Percentiles rank a stretch among this genome's conserved stretches.
Conservation (phyloP, 2,329 filamentous ascomycete species). For the Cordyceps javanica region DNA sequence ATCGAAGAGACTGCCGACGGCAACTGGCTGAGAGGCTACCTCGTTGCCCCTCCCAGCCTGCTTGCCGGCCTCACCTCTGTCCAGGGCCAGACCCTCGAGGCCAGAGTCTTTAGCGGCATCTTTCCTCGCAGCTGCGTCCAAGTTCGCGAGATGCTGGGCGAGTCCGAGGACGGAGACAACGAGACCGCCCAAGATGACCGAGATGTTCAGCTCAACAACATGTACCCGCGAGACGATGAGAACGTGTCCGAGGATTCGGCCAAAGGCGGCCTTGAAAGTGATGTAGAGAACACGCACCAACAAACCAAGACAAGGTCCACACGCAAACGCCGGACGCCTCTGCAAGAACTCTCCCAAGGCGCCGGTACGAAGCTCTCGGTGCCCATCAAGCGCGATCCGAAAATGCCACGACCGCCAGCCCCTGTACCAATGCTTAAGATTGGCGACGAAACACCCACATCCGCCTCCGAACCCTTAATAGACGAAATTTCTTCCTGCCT, state of each 20-base stretch:
- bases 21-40: slow-evolving; percentile 90
- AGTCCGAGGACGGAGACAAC: slow-evolving; percentile 51
- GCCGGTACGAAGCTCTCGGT: slow-evolving; percentile 38
- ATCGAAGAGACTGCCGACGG: slow-evolving; percentile 93
- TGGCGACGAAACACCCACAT: slow-evolving; percentile 92
- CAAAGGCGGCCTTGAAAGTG: slow-evolving; percentile 45
- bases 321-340: slow-evolving; percentile 23
- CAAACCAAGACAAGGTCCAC: slow-evolving; percentile 17
- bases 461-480: slow-evolving; percentile 79
- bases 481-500: slow-evolving; percentile 97
- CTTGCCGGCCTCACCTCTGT: slow-evolving; percentile 85
- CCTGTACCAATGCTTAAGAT: slow-evolving; percentile 97
- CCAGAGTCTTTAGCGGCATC: slow-evolving; percentile 96
- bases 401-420: slow-evolving; percentile 72
- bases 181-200: slow-evolving; percentile 32
- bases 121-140: slow-evolving; percentile 94
- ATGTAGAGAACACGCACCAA: slow-evolving; percentile 28
- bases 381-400: slow-evolving; percentile 53
- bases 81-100: slow-evolving; percentile 89
- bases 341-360: slow-evolving; percentile 34
- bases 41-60: slow-evolving; percentile 88
- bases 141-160: slow-evolving; percentile 84
- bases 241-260: slow-evolving; percentile 42
- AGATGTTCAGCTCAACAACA: slow-evolving; percentile 21
- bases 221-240: slow-evolving; percentile 20